Evolutionary conservation across 148 eudicot species (phyloP).

Genomic region (Arbutus unedo): DNA sequence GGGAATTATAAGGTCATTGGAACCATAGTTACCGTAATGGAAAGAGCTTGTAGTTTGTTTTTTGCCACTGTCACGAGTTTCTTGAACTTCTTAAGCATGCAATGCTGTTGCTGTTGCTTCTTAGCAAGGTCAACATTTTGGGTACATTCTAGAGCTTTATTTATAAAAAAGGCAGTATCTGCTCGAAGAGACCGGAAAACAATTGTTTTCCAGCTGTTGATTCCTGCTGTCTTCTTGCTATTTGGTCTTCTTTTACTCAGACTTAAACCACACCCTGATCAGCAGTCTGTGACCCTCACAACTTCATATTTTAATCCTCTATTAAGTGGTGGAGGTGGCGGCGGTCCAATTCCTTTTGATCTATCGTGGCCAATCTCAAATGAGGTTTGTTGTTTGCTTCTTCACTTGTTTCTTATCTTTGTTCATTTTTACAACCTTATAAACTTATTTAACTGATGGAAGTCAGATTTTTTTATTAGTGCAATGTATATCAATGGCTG

Average conservation of each 20-base stretch:
- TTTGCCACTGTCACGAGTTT: constrained; percentile 46
- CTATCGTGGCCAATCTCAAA: constrained; percentile 58
- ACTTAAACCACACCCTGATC: constrained; percentile 91
- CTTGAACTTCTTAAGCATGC: constrained; percentile 52
- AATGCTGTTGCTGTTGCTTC: constrained; percentile 67
- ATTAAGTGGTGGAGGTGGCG: constrained; percentile 87
- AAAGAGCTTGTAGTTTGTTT: constrained; percentile 47
- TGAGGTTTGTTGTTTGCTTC: constrained; percentile 41
- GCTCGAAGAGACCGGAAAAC: constrained; percentile 88
- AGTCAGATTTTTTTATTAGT: not conserved
- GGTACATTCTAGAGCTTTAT: constrained; percentile 82
- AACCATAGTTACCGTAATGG: constrained; percentile 38
- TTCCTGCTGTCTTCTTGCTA: constrained; percentile 82
- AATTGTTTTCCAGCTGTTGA: constrained; percentile 85
- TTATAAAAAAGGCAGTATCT: constrained; percentile 79
- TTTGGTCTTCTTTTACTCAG: constrained; percentile 78
- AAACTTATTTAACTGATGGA: not conserved
- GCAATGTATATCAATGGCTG: not conserved
- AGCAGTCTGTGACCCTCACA: constrained; percentile 72
- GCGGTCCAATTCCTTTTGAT: constrained; percentile 93
- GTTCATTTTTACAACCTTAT: not conserved
- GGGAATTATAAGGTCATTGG: constrained; percentile 43
- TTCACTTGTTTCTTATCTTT: constrained; percentile 10
- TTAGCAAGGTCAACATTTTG: constrained; percentile 76
- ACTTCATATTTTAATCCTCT: constrained; percentile 88